Evolutionary conservation across 73 alveolate species (phyloP), one percentile per base, ranked within the genome.

Genomic region (Breviolum minutum): DNA sequence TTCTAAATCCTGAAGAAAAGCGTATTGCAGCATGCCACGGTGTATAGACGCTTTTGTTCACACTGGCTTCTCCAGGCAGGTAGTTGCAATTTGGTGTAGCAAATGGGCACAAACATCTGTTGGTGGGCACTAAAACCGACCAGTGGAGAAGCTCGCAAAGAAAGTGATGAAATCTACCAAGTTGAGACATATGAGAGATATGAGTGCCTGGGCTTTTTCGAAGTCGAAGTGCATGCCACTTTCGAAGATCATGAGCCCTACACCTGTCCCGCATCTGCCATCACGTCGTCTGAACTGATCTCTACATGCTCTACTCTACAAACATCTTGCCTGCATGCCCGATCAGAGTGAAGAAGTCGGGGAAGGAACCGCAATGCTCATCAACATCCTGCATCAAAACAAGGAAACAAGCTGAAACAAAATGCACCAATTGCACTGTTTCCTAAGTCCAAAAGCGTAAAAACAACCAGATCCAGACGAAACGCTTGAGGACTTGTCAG

Each of bases 221-320:
- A 94, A 94, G 94, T 94, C 99, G 22, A 94, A 94, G 94, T 94
- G 99, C 99, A 94, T 94, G 70, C 99, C 99, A 61, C 94, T 79
- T 74, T 94, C 99, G 77, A 94, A 94, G 94, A 94, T 94, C 99
- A 94, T 94, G 17, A 94, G 85, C 62, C 94, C 94, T 12, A 94
- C 99, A 64, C 99, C 99, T 76, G 80, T 13, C 17, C n/a, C 81
- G 61, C 24, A 48, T 13, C 16, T 11, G 63, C 14, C 63, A 27
- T 77, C 24, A 17, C 77, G 54, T 68, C 17, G 86, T 77, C 12
- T 26, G 24, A 26, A n/a, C 14, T n/a, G 60, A 11, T 32, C 89
- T 13, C 68, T 22, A 30, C 13, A 32, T 5, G 8, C 64, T 69
- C 82, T 22, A 64, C 96, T 40, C 54, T 40, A 40, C 54, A 40